phyloP scores from a whole-genome alignment of 2,329 filamentous ascomycete genomes.

The Monilinia laxa region DNA sequence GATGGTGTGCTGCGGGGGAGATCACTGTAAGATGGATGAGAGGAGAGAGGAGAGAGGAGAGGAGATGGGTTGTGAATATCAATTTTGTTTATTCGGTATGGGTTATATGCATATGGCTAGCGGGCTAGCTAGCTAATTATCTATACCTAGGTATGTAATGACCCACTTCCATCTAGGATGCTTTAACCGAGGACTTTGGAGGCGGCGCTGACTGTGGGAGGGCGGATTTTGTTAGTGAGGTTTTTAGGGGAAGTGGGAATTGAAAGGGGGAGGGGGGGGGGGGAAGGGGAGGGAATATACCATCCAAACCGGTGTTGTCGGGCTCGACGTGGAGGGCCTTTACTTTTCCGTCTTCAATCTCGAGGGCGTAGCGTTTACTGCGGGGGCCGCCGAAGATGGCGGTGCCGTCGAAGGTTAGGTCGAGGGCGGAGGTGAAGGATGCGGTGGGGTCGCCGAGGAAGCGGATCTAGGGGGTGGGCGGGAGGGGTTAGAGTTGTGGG shows the following conservation, averaged over 20 bases:
- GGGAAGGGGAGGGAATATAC: slow-evolving; percentile 48
- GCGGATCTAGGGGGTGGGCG: slow-evolving; percentile 73
- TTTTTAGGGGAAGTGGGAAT: background rate
- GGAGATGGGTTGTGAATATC: too few relatives aligned
- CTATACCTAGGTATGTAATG: too few relatives aligned
- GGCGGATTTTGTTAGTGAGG: background rate
- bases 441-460: slow-evolving; percentile 82
- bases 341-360: slow-evolving; percentile 82
- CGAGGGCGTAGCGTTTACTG: slow-evolving; percentile 84
- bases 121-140: too few relatives aligned
- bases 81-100: too few relatives aligned
- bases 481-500: slow-evolving; percentile 82
- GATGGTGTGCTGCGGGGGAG: too few relatives aligned
- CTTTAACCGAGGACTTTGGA: slow-evolving; percentile 48
- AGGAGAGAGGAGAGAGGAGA: too few relatives aligned
- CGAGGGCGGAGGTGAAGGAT: slow-evolving; percentile 78
- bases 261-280: too few relatives aligned
- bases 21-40: too few relatives aligned
- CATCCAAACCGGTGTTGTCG: slow-evolving; percentile 79
- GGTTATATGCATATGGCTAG: too few relatives aligned
- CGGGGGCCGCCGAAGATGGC: slow-evolving; percentile 65
- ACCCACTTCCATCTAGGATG: background rate
- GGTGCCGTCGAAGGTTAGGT: slow-evolving; percentile 52
- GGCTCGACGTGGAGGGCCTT: slow-evolving; percentile 80
- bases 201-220: slow-evolving; percentile 46